Conservation (phyloP, 495 filamentous ascomycete species). For the Durotheca rogersii region DNA sequence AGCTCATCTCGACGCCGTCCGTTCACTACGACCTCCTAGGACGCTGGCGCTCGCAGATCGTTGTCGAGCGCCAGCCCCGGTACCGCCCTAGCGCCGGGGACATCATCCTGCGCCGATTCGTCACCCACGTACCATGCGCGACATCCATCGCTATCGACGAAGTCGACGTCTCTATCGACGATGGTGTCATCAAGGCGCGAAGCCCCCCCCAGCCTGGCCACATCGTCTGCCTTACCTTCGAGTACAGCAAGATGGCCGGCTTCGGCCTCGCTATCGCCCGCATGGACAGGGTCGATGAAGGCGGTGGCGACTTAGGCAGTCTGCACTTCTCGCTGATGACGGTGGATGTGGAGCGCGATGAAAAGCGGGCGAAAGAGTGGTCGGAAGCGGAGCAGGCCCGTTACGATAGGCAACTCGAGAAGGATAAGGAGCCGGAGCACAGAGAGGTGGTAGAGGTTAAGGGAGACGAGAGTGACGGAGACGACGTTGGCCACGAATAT, state of each 20-base stretch:
- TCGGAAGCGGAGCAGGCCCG: background rate
- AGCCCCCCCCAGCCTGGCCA: background rate
- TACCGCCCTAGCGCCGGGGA: conserved; percentile 7
- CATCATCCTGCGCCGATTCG: conserved; percentile 12
- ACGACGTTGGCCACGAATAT: background rate
- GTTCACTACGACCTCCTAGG: background rate
- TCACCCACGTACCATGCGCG: background rate
- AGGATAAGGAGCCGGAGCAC: background rate
- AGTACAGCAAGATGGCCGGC: background rate
- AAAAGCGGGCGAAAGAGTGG: background rate
- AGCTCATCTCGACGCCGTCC: conserved; percentile 27
- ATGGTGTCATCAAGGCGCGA: conserved; percentile 5
- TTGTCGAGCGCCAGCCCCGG: conserved; percentile 4
- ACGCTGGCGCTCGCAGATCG: background rate
- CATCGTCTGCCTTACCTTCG: conserved; percentile 1
- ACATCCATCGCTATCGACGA: background rate
- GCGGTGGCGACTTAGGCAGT: background rate
- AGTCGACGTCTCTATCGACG: background rate
- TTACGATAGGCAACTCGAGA: background rate
- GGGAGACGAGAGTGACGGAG: background rate
- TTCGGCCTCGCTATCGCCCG: conserved; percentile 4
- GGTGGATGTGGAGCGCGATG: background rate
- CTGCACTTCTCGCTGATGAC: conserved; percentile 7
- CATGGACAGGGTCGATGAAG: background rate
- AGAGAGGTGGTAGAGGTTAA: background rate